Conservation (phyloP, 2,329 filamentous ascomycete genomes). For the Fusarium bactridioides region DNA sequence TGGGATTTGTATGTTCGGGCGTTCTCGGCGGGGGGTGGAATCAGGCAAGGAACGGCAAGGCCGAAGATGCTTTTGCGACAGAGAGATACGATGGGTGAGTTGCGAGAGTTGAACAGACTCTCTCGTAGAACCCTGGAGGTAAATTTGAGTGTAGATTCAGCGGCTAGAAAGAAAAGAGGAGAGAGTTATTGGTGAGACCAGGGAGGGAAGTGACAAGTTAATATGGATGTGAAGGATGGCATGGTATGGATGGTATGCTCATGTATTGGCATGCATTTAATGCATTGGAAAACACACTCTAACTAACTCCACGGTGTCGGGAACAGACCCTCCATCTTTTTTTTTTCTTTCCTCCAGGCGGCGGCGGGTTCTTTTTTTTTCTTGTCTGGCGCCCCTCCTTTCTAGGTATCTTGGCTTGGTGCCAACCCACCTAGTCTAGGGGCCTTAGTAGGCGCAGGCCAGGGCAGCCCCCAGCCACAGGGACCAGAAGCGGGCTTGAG, state of each 20-base stretch:
- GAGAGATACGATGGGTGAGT: background rate
- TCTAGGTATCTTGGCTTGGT: background rate
- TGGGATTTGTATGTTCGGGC: constrained; percentile 34
- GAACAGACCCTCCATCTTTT: background rate
- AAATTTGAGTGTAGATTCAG: background rate
- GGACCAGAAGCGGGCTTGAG: constrained; percentile 1
- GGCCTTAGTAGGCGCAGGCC: background rate
- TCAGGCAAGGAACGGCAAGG: constrained; percentile 29
- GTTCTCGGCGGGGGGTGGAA: constrained; percentile 39
- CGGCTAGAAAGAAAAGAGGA: background rate
- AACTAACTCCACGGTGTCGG: background rate
- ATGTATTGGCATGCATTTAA: constrained; percentile 3
- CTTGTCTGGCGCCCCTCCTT: background rate
- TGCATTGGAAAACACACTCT: background rate
- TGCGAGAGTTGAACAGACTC: background rate
- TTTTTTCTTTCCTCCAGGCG: background rate
- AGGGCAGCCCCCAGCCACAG: background rate
- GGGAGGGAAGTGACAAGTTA: constrained; percentile 24
- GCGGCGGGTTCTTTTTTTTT: background rate
- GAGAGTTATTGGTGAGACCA: constrained; percentile 3
- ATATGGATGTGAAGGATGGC: constrained; percentile 9
- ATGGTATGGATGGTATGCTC: background rate
- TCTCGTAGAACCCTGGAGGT: background rate
- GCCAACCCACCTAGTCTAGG: background rate
- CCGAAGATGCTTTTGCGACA: constrained; percentile 32